Evolutionary conservation across 305 asterid genomes (phyloP).

Genomic region (Ilex paraguariensis): DNA sequence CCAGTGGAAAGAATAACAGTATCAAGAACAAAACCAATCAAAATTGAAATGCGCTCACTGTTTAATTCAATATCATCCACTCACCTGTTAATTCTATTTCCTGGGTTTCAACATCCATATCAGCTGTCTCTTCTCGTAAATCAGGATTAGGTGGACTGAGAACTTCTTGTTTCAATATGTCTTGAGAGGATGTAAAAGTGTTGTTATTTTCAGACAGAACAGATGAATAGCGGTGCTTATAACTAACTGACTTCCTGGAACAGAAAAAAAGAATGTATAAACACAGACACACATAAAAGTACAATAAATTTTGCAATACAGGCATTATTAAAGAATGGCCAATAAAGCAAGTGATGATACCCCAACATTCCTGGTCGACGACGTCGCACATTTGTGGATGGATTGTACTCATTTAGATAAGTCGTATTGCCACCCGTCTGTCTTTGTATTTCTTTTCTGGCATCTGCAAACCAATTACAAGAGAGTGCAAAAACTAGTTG

Average conservation of each 20-base stretch:
- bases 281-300: background rate
- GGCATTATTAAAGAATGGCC: conserved; percentile 1
- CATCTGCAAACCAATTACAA: conserved; percentile 40
- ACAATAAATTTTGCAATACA: conserved; percentile 6
- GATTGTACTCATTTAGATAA: conserved; percentile 28
- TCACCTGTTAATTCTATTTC: conserved; percentile 56
- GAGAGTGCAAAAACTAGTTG: no score
- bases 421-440: conserved; percentile 43
- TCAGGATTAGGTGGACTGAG: conserved; percentile 29
- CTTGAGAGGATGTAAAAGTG: conserved; percentile 40
- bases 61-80: conserved; percentile 18
- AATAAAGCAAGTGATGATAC: conserved; percentile 26
- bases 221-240: conserved; percentile 50
- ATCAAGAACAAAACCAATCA: conserved; percentile 8
- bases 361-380: conserved; percentile 77
- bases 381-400: conserved; percentile 33
- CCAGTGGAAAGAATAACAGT: conserved; percentile 5
- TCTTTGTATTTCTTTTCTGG: conserved; percentile 63
- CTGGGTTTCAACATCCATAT: conserved; percentile 30
- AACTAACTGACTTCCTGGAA: conserved; percentile 51
- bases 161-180: conserved; percentile 29
- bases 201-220: conserved; percentile 37
- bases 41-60: conserved; percentile 10
- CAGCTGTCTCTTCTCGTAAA: conserved; percentile 24
- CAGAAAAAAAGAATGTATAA: conserved; percentile 4